A percentile compares a stretch with the other conserved stretches of the same genome.
phyloP scores from a whole-genome alignment of 768 basidiomycete genomes.

The Dictyophora rubrovolvata region DNA sequence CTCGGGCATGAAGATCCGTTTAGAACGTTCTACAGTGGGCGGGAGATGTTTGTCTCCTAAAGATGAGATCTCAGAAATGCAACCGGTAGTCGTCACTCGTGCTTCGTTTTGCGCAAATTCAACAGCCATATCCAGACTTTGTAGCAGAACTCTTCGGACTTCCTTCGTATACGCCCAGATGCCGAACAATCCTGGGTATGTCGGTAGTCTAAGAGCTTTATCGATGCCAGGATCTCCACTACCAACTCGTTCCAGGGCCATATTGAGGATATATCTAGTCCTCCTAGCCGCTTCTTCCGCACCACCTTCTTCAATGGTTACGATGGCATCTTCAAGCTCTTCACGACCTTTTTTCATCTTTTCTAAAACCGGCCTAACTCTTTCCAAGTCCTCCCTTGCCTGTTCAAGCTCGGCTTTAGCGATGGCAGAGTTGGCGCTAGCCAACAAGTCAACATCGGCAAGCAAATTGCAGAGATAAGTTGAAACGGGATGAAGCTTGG shows the following conservation, averaged over 20 bases:
- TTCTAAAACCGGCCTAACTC: conserved; percentile 73
- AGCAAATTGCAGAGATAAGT: conserved; percentile 90
- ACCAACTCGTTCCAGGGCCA: conserved; percentile 69
- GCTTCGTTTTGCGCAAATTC: conserved; percentile 77
- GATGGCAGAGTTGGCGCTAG: conserved; percentile 76
- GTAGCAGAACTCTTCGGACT: conserved; percentile 66
- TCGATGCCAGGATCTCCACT: conserved; percentile 62
- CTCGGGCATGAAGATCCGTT: conserved; percentile 88
- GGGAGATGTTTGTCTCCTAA: conserved; percentile 75
- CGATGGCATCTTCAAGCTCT: conserved; percentile 67
- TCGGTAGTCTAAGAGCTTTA: conserved; percentile 45
- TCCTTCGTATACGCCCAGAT: conserved; percentile 82
- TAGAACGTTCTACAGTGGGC: conserved; percentile 67
- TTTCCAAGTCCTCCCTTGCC: conserved; percentile 59
- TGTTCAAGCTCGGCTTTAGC: conserved; percentile 67
- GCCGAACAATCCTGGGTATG: conserved; percentile 73
- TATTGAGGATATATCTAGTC: conserved; percentile 48
- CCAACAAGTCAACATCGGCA: conserved; percentile 80
- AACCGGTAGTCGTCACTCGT: conserved; percentile 48
- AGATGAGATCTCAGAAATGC: conserved; percentile 55
- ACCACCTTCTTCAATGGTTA: conserved; percentile 67
- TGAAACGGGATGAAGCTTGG: conserved; percentile 87
- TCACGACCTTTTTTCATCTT: conserved; percentile 73
- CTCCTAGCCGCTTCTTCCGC: conserved; percentile 40
- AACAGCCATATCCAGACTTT: conserved; percentile 72